Evolutionary conservation across 208 protist genomes (phyloP).

Genomic region (Crithidia brevicula): DNA sequence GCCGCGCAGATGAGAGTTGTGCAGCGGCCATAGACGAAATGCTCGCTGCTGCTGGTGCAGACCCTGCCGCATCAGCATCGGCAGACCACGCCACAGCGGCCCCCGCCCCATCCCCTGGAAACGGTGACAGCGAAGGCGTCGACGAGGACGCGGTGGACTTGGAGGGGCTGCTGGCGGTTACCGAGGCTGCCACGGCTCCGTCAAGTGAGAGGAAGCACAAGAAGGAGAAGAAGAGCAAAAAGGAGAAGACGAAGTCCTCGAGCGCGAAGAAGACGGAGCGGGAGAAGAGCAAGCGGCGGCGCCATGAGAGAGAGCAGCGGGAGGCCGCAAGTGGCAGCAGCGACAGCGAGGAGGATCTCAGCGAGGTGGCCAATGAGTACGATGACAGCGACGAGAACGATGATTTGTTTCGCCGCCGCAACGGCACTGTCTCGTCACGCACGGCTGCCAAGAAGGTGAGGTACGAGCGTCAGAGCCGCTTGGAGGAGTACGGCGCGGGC

Average conservation of each 20-base stretch:
- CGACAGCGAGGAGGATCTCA: conserved; percentile 9
- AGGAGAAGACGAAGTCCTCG: conserved; percentile 21
- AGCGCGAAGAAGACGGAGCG: conserved; percentile 12
- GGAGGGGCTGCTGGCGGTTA: conserved; percentile 11
- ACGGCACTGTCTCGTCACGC: conserved; percentile 19
- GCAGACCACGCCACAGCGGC: too few species aligned
- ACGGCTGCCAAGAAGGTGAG: conserved; percentile 28
- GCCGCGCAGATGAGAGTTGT: conserved; percentile 44
- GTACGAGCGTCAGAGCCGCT: conserved; percentile 30
- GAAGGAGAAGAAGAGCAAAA: conserved; percentile 35
- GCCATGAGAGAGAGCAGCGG: conserved; percentile 13
- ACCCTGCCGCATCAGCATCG: not conserved
- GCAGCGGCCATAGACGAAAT: conserved; percentile 63
- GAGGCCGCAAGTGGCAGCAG: conserved; percentile 1
- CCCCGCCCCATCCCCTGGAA: too few species aligned
- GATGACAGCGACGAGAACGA: conserved; percentile 17
- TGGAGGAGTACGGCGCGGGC: conserved; percentile 44
- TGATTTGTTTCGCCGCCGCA: conserved; percentile 25
- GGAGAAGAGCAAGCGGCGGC: conserved; percentile 24
- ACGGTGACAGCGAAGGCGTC: not conserved
- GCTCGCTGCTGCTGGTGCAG: conserved; percentile 16
- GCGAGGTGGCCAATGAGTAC: conserved; percentile 22
- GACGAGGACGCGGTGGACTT: not conserved
- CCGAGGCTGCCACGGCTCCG: not conserved
- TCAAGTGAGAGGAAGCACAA: not conserved